phyloP scores from a whole-genome alignment of 163 green algal genomes.

The Scenedesmus sp. region DNA sequence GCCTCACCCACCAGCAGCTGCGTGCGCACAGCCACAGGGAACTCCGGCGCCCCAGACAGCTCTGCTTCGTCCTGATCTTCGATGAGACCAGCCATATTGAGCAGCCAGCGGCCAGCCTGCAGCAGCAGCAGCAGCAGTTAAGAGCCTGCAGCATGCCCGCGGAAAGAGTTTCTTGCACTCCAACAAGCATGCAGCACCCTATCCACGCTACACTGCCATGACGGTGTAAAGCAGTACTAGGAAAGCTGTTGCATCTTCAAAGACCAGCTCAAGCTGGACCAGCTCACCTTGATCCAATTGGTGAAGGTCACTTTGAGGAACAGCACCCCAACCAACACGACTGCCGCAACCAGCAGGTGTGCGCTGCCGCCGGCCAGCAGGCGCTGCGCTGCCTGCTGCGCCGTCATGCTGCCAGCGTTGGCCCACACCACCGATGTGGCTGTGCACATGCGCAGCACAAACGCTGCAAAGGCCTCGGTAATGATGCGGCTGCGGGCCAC shows the following conservation, averaged over 20 bases:
- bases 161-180: too few relatives aligned
- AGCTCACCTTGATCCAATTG: slow-evolving; percentile 46
- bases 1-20: slow-evolving; percentile 61
- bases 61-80: slow-evolving; percentile 43
- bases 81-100: slow-evolving; percentile 45
- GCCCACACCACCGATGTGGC: background rate
- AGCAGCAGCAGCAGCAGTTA: background rate
- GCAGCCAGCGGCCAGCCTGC: slow-evolving; percentile 44
- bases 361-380: slow-evolving; percentile 29
- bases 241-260: too few relatives aligned
- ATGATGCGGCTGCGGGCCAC: slow-evolving; percentile 36
- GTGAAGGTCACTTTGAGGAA: slow-evolving; percentile 53
- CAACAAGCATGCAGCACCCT: background rate
- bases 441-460: background rate
- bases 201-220: too few relatives aligned
- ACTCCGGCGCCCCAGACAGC: slow-evolving; percentile 59
- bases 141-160: too few relatives aligned
- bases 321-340: slow-evolving; percentile 41
- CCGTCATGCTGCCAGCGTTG: background rate
- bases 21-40: slow-evolving; percentile 61
- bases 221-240: too few relatives aligned
- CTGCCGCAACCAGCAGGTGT: slow-evolving; percentile 48
- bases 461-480: slow-evolving; percentile 13
- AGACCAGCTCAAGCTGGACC: too few relatives aligned
- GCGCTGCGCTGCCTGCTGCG: slow-evolving; percentile 32